Evolutionary conservation across 345 rosid species (phyloP).

Genomic region (Viola odorata): DNA sequence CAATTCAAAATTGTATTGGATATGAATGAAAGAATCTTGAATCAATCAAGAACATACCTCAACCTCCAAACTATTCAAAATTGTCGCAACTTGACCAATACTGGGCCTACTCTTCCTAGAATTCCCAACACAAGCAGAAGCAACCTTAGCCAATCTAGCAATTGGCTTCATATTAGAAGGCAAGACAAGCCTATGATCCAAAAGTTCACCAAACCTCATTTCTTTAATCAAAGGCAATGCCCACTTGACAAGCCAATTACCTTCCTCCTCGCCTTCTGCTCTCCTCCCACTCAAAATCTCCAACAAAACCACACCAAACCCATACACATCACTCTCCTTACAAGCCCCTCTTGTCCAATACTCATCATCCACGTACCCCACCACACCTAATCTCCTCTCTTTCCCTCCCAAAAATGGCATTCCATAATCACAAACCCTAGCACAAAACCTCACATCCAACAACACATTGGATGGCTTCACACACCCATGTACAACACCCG

Average conservation of each 20-base stretch:
- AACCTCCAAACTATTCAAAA: constrained; percentile 56
- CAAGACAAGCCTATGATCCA: constrained; percentile 52
- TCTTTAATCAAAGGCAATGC: constrained; percentile 72
- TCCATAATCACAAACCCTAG: constrained; percentile 66
- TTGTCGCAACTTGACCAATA: constrained; percentile 50
- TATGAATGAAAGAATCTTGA: background rate
- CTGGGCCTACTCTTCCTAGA: constrained; percentile 64
- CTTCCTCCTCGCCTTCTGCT: constrained; percentile 54
- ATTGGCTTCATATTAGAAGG: constrained; percentile 44
- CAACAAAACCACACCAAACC: constrained; percentile 72
- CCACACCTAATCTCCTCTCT: constrained; percentile 41
- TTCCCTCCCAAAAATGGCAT: constrained; percentile 47
- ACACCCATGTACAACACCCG: constrained; percentile 60
- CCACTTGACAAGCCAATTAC: constrained; percentile 82
- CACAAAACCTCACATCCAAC: constrained; percentile 39
- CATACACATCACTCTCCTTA: constrained; percentile 72
- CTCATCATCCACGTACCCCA: constrained; percentile 59
- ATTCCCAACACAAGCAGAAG: constrained; percentile 74
- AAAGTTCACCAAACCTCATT: constrained; percentile 44
- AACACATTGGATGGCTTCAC: constrained; percentile 61
- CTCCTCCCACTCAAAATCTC: constrained; percentile 78
- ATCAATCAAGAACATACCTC: constrained; percentile 16
- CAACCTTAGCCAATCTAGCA: constrained; percentile 68
- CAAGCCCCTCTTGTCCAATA: constrained; percentile 42
- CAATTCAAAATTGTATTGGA: no score